Conservation (phyloP, 192 early-diverging fungal genomes). For the Rhizoclosmatium sp. region DNA sequence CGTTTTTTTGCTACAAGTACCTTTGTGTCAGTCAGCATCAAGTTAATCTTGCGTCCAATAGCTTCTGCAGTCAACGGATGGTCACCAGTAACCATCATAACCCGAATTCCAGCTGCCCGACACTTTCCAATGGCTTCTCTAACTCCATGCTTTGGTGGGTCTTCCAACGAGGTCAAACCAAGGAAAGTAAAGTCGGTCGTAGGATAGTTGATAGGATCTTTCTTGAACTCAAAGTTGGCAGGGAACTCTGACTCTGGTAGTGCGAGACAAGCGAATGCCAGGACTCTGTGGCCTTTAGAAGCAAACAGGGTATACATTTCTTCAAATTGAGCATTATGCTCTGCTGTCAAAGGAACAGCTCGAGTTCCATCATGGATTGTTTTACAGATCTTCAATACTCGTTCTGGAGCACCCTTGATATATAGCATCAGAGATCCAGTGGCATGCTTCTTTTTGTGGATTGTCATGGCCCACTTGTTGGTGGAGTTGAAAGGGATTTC, state of each 20-base stretch:
- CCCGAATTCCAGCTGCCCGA: conserved; percentile 88
- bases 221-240: conserved; percentile 22
- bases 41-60: conserved; percentile 94
- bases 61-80: conserved; percentile 92
- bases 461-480: conserved; percentile 91
- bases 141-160: conserved; percentile 96
- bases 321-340: conserved; percentile 72
- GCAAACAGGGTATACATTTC: conserved; percentile 87
- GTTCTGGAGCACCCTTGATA: conserved; percentile 91
- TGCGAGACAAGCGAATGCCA: conserved; percentile 87
- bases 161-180: conserved; percentile 87
- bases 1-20: conserved; percentile 73
- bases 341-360: conserved; percentile 65
- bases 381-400: conserved; percentile 78
- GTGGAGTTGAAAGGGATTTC: conserved; percentile 96
- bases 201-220: conserved; percentile 67
- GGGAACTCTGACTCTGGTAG: conserved; percentile 59
- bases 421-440: conserved; percentile 76
- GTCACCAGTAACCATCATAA: conserved; percentile 98
- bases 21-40: conserved; percentile 88
- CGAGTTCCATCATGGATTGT: conserved; percentile 62
- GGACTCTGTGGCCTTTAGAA: conserved; percentile 86
- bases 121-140: conserved; percentile 94
- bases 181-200: conserved; percentile 67
- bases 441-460: conserved; percentile 77